Evolutionary conservation across 2,329 filamentous ascomycete species (phyloP), one percentile per base, ranked within the genome.

Genomic region (Fusarium musae): DNA sequence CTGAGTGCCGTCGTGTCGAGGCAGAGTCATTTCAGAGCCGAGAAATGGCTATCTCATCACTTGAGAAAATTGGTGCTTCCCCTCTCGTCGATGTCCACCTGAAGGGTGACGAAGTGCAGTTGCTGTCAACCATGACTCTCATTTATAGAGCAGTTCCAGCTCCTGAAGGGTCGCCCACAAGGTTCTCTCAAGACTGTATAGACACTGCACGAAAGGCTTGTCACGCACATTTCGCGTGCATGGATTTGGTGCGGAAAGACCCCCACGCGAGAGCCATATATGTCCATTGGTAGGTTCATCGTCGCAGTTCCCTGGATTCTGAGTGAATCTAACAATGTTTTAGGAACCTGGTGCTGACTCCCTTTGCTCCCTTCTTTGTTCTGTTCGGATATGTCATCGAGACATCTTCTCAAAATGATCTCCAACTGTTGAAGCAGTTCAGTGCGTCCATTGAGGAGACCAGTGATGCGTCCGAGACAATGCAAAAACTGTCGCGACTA

Each of bases 401-500:
- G 75, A 87, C 87, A 1, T 86, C 82, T 6, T 83, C 87, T 10
- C 80, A 85, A 32, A 80, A 82, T 26, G 90, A 93, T 71, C 83
- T 93, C 9, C 75, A 81, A 36, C 84, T 87, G 2, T 83, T 93
- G 2, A 84, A 85, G 40, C 84, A 87, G 4, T 92, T 92, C 72
- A 86, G 88, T 54, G 78, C 81, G 26, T 90, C 88, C 5, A 85
- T 92, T 6, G 84, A 87, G 66, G 84, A 85, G 1, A 84, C 85
- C 6, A 84, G 84, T 50, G 83, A 83, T 9, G 81, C 87, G 5
- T 92, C 90, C 3, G 87, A 91, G 75, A 87, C 88, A 5, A 85
- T 90, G 28, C 85, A 87, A 34, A 90, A 89, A 75, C 83, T 93
- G 17, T 87, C 90, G 75, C 87, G 86, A n/a, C 84, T 93, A 34